Percentiles rank a stretch among this genome's conserved stretches.
Conservation (phyloP, 2,329 filamentous ascomycete genomes). For the Colletotrichum plurivorum region DNA sequence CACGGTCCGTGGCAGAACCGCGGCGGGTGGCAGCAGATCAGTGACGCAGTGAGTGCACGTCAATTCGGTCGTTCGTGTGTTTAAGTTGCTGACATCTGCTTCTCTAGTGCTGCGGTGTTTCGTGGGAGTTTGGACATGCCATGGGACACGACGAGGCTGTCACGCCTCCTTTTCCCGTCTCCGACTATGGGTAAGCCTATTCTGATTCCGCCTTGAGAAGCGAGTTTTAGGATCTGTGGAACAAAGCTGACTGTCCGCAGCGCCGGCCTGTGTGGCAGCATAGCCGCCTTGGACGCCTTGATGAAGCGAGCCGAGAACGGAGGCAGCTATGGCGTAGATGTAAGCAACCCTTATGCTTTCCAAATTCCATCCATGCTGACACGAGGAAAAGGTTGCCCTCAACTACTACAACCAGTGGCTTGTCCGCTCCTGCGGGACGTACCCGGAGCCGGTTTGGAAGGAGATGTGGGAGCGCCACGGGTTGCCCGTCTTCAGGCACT, state of each 20-base stretch:
- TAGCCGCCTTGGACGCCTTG: slow-evolving; percentile 58
- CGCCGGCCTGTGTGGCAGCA: slow-evolving; percentile 58
- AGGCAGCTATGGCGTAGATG: slow-evolving; percentile 33
- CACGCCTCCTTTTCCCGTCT: slow-evolving; percentile 49
- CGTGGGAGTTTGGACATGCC: slow-evolving; percentile 59
- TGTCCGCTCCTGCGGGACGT: slow-evolving; percentile 53
- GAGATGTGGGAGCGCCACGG: slow-evolving; percentile 64
- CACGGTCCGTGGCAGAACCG: slow-evolving; percentile 61
- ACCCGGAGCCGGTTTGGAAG: slow-evolving; percentile 47
- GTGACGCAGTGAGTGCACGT: slow-evolving; percentile 54
- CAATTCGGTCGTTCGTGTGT: not conserved
- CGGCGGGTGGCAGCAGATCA: slow-evolving; percentile 68
- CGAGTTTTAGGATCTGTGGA: not conserved
- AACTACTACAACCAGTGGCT: slow-evolving; percentile 62
- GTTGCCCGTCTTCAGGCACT: slow-evolving; percentile 63
- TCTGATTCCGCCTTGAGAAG: not conserved
- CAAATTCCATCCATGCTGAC: slow-evolving; percentile 25
- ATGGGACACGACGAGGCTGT: slow-evolving; percentile 52
- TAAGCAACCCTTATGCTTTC: slow-evolving; percentile 47
- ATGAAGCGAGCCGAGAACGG: slow-evolving; percentile 53
- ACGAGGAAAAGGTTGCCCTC: slow-evolving; percentile 46
- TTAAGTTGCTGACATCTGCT: slow-evolving; percentile 24
- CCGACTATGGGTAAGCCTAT: slow-evolving; percentile 45
- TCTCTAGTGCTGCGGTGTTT: slow-evolving; percentile 56
- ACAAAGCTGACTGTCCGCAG: slow-evolving; percentile 40